A percentile compares a stretch with the other conserved stretches of the same genome.
Evolutionary conservation across 1,284 basidiomycete species (phyloP).

Genomic region (Ceratobasidium sp.): DNA sequence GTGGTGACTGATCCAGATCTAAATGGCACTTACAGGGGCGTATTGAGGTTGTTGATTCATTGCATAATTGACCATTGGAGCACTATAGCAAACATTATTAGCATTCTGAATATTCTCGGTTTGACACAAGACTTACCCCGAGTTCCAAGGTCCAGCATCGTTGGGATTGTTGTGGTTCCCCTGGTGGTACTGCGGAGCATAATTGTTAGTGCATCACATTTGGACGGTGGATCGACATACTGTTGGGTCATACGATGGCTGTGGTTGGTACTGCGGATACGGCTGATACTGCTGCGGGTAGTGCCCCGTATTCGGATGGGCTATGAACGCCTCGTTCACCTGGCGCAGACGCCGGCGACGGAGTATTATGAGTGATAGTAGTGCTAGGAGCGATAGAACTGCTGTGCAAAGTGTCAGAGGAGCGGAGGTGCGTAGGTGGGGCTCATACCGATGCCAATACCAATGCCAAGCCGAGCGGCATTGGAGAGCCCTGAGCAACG

Average conservation of each 20-base stretch:
- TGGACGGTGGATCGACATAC: neutral
- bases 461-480: conserved; percentile 46
- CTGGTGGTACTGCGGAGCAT: conserved; percentile 15
- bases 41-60: conserved; percentile 34
- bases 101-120: too few relatives aligned
- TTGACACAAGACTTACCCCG: conserved; percentile 6
- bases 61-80: conserved; percentile 30
- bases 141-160: conserved; percentile 34
- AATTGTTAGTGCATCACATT: neutral
- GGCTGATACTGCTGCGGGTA: conserved; percentile 16
- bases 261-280: conserved; percentile 23
- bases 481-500: conserved; percentile 45
- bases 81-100: neutral
- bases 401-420: conserved; percentile 7
- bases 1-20: neutral
- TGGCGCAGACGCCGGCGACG: conserved; percentile 41
- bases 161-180: conserved; percentile 1
- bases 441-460: conserved; percentile 44
- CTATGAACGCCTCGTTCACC: conserved; percentile 38
- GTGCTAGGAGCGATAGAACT: conserved; percentile 11
- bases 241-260: conserved; percentile 33
- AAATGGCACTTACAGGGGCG: conserved; percentile 29
- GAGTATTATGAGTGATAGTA: conserved; percentile 8
- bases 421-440: neutral
- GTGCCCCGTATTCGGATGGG: conserved; percentile 10